Evolutionary conservation across 169 alveolate genomes (phyloP).

Genomic region (Perkinsus chesapeaki): DNA sequence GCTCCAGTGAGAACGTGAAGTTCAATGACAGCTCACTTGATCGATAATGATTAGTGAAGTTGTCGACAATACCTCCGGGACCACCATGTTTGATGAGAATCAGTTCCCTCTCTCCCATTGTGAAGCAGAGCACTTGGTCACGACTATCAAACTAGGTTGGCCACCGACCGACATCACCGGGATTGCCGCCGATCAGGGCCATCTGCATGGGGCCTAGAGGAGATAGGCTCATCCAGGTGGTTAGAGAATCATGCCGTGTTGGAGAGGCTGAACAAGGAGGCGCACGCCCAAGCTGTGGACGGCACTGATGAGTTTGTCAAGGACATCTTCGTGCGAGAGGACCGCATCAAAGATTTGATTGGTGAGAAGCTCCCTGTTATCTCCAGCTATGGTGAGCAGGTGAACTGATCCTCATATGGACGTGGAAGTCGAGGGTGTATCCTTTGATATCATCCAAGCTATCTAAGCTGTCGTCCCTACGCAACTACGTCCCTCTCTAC

Average conservation of each 20-base stretch:
- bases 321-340: background rate
- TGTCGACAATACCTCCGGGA: background rate
- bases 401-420: background rate
- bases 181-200: background rate
- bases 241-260: background rate
- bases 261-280: background rate
- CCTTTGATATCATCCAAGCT: background rate
- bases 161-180: background rate
- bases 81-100: background rate
- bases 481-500: constrained; percentile 5
- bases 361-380: background rate
- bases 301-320: constrained; percentile 6
- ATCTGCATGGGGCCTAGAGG: background rate
- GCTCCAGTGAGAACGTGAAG: too few relatives aligned
- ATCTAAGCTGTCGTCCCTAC: background rate
- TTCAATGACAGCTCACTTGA: background rate
- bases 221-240: background rate
- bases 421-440: background rate
- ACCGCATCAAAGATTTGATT: background rate
- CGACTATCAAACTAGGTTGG: background rate
- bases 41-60: background rate
- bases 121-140: constrained; percentile 5
- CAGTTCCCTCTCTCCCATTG: background rate
- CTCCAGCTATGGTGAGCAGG: background rate
- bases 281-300: constrained; percentile 7